Conservation (phyloP, 2,329 filamentous ascomycete genomes). For the Microthyrium microscopicum region DNA sequence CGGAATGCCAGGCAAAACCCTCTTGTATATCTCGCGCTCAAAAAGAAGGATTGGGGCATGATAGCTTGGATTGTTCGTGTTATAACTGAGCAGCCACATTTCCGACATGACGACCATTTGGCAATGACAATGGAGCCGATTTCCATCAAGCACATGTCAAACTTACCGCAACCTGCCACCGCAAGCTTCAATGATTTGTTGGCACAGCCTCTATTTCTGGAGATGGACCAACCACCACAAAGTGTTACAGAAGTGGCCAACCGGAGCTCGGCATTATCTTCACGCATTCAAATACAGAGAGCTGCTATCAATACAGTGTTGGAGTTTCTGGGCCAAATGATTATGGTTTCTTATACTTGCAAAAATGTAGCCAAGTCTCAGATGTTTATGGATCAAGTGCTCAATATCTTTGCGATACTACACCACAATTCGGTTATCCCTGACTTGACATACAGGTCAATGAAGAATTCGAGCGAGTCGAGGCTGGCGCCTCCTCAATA, state of each 20-base stretch:
- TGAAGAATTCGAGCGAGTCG: conserved; percentile 17
- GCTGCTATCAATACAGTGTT: conserved; percentile 17
- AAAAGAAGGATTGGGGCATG: conserved; percentile 25
- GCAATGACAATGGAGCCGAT: background rate
- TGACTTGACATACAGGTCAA: conserved; percentile 26
- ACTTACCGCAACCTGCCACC: background rate
- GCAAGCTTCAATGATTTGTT: background rate
- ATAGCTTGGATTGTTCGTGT: conserved; percentile 27
- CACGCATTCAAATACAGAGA: background rate
- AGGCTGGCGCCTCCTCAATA: conserved; percentile 30
- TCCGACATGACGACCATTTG: background rate
- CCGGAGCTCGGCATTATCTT: background rate
- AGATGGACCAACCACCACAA: background rate
- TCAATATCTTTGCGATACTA: conserved; percentile 30
- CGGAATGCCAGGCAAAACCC: conserved; percentile 19
- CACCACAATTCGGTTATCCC: conserved; percentile 31
- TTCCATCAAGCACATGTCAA: background rate
- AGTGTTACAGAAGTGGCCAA: background rate
- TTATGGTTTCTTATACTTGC: conserved; percentile 18
- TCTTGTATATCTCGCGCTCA: conserved; percentile 22
- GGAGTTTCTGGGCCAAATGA: conserved; percentile 29
- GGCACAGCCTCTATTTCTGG: background rate
- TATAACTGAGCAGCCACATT: background rate
- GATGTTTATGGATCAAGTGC: conserved; percentile 24
- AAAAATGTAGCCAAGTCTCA: conserved; percentile 11